Conservation (phyloP, 148 eudicot genomes). For the Bassia scoparia region DNA sequence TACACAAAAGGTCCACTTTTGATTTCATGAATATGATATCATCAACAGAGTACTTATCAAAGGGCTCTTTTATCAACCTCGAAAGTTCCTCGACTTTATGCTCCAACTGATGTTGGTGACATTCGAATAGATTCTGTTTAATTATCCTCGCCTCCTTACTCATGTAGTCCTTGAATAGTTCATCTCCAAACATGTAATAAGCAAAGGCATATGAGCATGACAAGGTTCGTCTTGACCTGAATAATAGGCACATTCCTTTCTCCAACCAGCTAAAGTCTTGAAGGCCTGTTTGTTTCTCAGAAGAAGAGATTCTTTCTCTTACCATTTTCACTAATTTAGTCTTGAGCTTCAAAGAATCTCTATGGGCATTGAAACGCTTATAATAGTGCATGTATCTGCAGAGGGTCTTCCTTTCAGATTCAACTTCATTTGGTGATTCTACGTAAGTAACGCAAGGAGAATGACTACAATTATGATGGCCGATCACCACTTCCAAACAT, state of each 20-base stretch:
- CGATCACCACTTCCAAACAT: constrained; percentile 56
- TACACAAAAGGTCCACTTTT: constrained; percentile 46
- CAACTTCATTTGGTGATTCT: constrained; percentile 40
- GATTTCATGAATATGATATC: constrained; percentile 39
- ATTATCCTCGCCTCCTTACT: constrained; percentile 42
- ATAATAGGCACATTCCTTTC: constrained; percentile 60
- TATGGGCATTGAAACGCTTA: constrained; percentile 69
- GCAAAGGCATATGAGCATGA: constrained; percentile 78
- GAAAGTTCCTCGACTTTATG: constrained; percentile 70
- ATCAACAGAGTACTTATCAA: constrained; percentile 39
- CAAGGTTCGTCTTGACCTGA: constrained; percentile 64
- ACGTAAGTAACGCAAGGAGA: no score
- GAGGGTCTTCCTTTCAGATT: constrained; percentile 49
- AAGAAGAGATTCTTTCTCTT: constrained; percentile 36
- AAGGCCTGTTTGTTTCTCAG: constrained; percentile 40
- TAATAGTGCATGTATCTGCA: constrained; percentile 67
- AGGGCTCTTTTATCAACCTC: constrained; percentile 53
- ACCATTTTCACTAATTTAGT: constrained; percentile 43
- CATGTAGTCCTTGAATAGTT: constrained; percentile 58
- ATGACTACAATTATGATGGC: constrained; percentile 63
- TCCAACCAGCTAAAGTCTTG: constrained; percentile 64
- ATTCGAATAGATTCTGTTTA: constrained; percentile 65
- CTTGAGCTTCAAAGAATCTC: constrained; percentile 64
- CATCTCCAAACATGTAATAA: constrained; percentile 72
- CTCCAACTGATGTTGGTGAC: constrained; percentile 82